Evolutionary conservation across 495 filamentous ascomycete genomes (phyloP).

Genomic region (Aspergillus nanangensis): DNA sequence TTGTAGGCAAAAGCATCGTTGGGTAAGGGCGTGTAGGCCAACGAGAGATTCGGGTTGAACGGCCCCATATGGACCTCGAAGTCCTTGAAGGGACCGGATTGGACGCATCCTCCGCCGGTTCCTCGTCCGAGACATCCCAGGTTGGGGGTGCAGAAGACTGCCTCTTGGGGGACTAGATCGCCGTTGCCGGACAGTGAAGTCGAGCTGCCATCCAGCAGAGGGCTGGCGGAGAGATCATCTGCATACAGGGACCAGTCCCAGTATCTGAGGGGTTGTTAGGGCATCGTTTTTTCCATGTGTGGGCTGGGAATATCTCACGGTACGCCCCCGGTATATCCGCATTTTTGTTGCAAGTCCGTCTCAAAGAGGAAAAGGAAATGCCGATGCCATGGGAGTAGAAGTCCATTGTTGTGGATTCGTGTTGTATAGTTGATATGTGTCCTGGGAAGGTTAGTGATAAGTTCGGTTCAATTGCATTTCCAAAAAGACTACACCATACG

Average conservation of each 20-base stretch:
- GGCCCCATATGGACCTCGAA: conserved; percentile 47
- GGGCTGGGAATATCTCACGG: conserved; percentile 12
- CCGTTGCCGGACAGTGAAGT: conserved; percentile 47
- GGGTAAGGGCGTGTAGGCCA: conserved; percentile 19
- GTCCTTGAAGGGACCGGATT: conserved; percentile 52
- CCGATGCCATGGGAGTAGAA: conserved; percentile 65
- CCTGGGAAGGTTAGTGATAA: not conserved
- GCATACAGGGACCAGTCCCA: conserved; percentile 46
- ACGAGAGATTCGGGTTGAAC: conserved; percentile 21
- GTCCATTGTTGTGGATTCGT: conserved; percentile 26
- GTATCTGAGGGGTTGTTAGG: conserved; percentile 31
- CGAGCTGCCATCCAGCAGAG: conserved; percentile 43
- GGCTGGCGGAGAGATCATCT: conserved; percentile 27
- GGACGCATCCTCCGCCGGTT: conserved; percentile 61
- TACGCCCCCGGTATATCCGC: conserved; percentile 56
- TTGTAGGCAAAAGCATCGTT: conserved; percentile 35
- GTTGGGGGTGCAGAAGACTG: not conserved
- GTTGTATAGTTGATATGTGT: conserved; percentile 45
- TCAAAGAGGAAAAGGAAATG: conserved; percentile 59
- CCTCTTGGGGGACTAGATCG: conserved; percentile 13
- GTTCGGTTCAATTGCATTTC: not conserved
- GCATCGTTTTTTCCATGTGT: not conserved
- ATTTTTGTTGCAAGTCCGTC: conserved; percentile 62
- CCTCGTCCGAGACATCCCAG: conserved; percentile 34
- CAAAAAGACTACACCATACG: conserved; percentile 27